Conservation (phyloP, 148 eudicot species). For the Rhododendron griersonianum region DNA sequence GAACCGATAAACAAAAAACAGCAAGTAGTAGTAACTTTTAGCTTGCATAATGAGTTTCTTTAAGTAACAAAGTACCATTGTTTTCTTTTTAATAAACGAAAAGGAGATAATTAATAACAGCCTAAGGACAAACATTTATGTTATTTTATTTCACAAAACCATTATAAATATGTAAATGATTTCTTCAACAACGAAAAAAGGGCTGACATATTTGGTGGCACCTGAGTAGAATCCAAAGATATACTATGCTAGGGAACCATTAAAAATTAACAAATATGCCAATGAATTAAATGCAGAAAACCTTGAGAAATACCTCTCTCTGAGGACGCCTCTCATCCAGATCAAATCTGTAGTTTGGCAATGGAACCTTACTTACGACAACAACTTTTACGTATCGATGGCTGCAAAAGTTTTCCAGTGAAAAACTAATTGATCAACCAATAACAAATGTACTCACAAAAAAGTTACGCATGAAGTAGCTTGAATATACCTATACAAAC, state of each 20-base stretch:
- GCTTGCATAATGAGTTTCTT: not conserved
- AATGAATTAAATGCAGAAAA: slow-evolving; percentile 2
- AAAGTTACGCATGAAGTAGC: not conserved
- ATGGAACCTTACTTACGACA: slow-evolving; percentile 83
- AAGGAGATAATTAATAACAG: not conserved
- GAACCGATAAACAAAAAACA: not conserved
- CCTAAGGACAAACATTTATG: not conserved
- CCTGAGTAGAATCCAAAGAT: not conserved
- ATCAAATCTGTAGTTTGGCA: slow-evolving; percentile 97
- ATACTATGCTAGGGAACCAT: not conserved
- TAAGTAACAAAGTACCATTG: not conserved
- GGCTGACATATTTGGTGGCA: not conserved
- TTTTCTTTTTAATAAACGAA: not conserved
- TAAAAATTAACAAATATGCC: not conserved
- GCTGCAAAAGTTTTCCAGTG: slow-evolving; percentile 44
- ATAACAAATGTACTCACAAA: not conserved
- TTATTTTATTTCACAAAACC: not conserved
- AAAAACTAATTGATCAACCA: slow-evolving; percentile 3
- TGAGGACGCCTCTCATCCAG: slow-evolving; percentile 97
- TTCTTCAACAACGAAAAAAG: not conserved
- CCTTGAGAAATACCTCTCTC: slow-evolving; percentile 65
- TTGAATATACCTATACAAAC: slow-evolving; percentile 70
- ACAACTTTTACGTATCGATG: slow-evolving; percentile 76
- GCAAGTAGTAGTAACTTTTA: not conserved
- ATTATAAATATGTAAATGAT: not conserved